phyloP scores from a whole-genome alignment of 192 early-diverging fungal species.

The Entomortierella parvispora region DNA sequence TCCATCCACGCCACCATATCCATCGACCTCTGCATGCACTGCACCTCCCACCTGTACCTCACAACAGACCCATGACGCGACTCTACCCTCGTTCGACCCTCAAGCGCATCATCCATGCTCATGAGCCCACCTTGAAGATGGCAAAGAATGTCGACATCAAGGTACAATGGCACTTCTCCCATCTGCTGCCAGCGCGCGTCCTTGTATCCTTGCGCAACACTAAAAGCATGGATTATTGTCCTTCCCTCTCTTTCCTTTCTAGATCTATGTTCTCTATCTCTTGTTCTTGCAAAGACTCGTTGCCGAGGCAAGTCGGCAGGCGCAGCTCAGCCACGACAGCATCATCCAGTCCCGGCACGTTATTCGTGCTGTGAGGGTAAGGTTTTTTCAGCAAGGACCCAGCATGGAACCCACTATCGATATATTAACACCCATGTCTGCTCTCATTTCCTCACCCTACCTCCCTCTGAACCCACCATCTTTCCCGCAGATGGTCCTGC shows the following conservation, averaged over 20 bases:
- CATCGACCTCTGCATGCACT: too few relatives aligned
- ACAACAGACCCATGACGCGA: slow-evolving; percentile 53
- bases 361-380: slow-evolving; percentile 31
- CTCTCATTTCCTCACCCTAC: neutral
- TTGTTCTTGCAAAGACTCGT: slow-evolving; percentile 45
- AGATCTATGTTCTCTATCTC: slow-evolving; percentile 51
- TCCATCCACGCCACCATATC: too few relatives aligned
- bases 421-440: neutral
- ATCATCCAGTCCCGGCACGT: slow-evolving; percentile 51
- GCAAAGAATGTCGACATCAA: slow-evolving; percentile 53
- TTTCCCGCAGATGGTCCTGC: slow-evolving; percentile 26
- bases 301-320: slow-evolving; percentile 38
- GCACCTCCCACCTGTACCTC: too few relatives aligned
- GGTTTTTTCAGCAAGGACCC: too few relatives aligned
- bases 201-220: too few relatives aligned
- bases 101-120: slow-evolving; percentile 46
- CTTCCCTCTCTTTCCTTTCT: neutral
- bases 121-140: slow-evolving; percentile 41
- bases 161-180: neutral
- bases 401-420: too few relatives aligned
- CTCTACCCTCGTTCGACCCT: slow-evolving; percentile 51
- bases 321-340: slow-evolving; percentile 35
- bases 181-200: too few relatives aligned
- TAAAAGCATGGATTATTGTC: too few relatives aligned
- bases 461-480: neutral